These are phyloP conservation scores for Erythrophleum fordii DNA, from an alignment of 306 rosid genomes.

Conservation along the genomic window DNA sequence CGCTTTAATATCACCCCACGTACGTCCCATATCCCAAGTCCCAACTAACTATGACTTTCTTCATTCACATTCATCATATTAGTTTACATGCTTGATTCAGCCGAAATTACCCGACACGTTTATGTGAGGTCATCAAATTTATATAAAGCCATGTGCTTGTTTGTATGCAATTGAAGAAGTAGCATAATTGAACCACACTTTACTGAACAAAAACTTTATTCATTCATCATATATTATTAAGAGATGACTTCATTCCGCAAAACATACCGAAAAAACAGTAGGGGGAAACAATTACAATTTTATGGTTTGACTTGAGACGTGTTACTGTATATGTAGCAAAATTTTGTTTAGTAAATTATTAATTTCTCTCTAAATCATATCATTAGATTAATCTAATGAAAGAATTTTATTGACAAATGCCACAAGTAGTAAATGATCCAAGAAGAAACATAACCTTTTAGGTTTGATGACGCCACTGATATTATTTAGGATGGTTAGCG, in stretches of 20 bases:
- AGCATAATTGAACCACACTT: not conserved
- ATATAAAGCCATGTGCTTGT: not conserved
- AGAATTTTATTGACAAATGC: not conserved
- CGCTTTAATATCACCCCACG: not conserved
- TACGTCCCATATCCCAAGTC: not conserved
- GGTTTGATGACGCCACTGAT: slow-evolving; percentile 69
- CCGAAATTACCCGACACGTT: not conserved
- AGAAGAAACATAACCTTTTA: slow-evolving; percentile 54
- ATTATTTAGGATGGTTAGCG: slow-evolving; percentile 65
- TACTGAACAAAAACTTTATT: not conserved
- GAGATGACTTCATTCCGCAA: not conserved
- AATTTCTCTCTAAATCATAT: not conserved
- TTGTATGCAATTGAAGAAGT: not conserved
- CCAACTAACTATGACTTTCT: not conserved
- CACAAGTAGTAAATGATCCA: not conserved
- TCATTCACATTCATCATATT: not conserved
- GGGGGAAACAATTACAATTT: not conserved
- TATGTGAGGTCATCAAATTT: not conserved
- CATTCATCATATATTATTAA: not conserved
- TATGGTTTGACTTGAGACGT: not conserved
- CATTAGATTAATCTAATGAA: not conserved
- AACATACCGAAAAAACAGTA: not conserved
- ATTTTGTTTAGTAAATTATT: not conserved
- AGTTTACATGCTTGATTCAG: not conserved
- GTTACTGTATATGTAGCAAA: not conserved